These are phyloP conservation scores for Calendula officinalis DNA, from an alignment of 129 eudicot genomes.

Conservation along the genomic window DNA sequence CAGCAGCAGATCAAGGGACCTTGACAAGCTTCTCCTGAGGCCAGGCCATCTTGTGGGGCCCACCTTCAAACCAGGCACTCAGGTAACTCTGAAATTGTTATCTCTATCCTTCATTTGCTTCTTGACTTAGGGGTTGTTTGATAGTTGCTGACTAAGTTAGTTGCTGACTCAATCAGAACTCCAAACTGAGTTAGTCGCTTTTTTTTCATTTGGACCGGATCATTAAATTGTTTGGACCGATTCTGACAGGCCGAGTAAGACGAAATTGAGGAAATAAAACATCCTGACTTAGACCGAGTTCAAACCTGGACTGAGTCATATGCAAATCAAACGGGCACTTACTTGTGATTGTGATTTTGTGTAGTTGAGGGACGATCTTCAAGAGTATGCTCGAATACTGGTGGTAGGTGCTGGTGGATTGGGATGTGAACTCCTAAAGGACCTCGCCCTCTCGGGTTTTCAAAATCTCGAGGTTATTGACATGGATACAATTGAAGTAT, in stretches of 20 bases:
- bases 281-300: too few species aligned
- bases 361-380: slow-evolving; percentile 77
- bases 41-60: slow-evolving; percentile 82
- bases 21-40: slow-evolving; percentile 88
- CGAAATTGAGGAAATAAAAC: too few species aligned
- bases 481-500: slow-evolving; percentile 88
- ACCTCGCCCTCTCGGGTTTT: slow-evolving; percentile 86
- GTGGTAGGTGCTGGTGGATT: slow-evolving; percentile 99
- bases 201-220: too few species aligned
- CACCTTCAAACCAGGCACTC: slow-evolving; percentile 68
- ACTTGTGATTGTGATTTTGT: not conserved
- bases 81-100: slow-evolving; percentile 30
- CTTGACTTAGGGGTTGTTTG: too few species aligned
- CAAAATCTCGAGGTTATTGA: slow-evolving; percentile 79
- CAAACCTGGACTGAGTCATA: slow-evolving; percentile 23
- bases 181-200: too few species aligned
- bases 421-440: slow-evolving; percentile 91
- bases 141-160: too few species aligned
- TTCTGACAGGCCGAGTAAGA: too few species aligned
- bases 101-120: too few species aligned
- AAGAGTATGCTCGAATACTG: slow-evolving; percentile 63
- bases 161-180: too few species aligned
- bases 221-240: too few species aligned
- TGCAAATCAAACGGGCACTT: too few species aligned
- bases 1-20: slow-evolving; percentile 89